Percentiles rank a stretch among this genome's conserved stretches.
phyloP scores from a whole-genome alignment of 768 basidiomycete genomes.

The Sutorius australiensis region DNA sequence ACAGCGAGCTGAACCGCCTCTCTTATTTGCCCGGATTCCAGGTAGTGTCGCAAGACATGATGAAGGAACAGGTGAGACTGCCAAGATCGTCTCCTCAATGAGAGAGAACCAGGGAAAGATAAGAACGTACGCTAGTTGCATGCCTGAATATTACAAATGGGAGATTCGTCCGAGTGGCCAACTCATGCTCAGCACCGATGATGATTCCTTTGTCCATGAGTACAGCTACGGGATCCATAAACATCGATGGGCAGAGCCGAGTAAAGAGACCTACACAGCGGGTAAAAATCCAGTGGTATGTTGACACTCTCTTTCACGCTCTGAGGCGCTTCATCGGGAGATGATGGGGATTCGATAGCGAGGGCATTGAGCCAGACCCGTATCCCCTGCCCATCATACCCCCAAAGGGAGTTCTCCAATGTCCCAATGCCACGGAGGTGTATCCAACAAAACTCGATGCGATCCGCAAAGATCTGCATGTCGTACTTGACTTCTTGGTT shows the following conservation, averaged over 20 bases:
- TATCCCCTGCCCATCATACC: conserved; percentile 86
- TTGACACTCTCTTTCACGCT: conserved; percentile 91
- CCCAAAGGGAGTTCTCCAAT: conserved; percentile 97
- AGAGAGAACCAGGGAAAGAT: conserved; percentile 1
- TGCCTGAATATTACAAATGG: conserved; percentile 92
- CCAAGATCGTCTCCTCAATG: not conserved
- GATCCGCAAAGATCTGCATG: conserved; percentile 93
- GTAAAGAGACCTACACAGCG: conserved; percentile 63
- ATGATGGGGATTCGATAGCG: conserved; percentile 67
- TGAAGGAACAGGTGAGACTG: conserved; percentile 94
- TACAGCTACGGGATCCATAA: conserved; percentile 56
- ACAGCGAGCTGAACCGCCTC: conserved; percentile 85
- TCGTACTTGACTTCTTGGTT: conserved; percentile 93
- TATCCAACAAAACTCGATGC: conserved; percentile 99
- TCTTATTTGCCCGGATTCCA: conserved; percentile 55
- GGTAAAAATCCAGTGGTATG: conserved; percentile 92
- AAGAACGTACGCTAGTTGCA: conserved; percentile 70
- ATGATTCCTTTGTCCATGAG: conserved; percentile 99
- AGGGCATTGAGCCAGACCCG: conserved; percentile 95
- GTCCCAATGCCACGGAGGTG: conserved; percentile 91
- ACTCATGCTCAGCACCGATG: conserved; percentile 91
- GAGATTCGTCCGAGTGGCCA: conserved; percentile 65
- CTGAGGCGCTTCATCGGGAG: conserved; percentile 33
- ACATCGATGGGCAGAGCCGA: not conserved
- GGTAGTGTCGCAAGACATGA: conserved; percentile 81